Conservation (phyloP, 2,329 filamentous ascomycete genomes). For the Botrytis sinoallii region DNA sequence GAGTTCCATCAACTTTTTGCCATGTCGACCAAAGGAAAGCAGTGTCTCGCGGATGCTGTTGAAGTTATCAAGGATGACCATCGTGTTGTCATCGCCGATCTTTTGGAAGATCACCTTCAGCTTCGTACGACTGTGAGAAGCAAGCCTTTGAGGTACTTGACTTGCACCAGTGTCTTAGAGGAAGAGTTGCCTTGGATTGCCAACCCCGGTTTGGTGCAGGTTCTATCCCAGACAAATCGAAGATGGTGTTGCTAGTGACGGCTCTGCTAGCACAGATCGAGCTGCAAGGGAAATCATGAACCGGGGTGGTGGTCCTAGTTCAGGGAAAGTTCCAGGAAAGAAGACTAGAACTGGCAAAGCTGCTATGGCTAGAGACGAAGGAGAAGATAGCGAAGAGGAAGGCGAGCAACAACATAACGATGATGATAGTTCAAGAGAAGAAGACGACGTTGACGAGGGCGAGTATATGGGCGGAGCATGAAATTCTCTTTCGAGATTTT, state of each 20-base stretch:
- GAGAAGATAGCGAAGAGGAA: not conserved
- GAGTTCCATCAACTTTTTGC: constrained; percentile 16
- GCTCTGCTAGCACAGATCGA: not conserved
- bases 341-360: not conserved
- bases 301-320: not conserved
- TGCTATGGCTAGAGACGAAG: not conserved
- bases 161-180: constrained; percentile 47
- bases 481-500: not conserved
- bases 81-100: constrained; percentile 7
- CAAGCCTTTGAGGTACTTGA: constrained; percentile 15
- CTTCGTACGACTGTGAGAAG: not conserved
- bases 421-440: not conserved
- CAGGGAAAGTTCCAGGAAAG: not conserved
- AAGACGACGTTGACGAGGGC: not conserved
- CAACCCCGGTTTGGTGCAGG: not conserved
- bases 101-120: constrained; percentile 11
- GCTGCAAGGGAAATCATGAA: not conserved
- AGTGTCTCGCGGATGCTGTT: constrained; percentile 13
- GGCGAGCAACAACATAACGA: not conserved
- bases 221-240: not conserved
- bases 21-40: constrained; percentile 19
- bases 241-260: not conserved
- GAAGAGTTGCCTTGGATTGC: constrained; percentile 57
- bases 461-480: not conserved
- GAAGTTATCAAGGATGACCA: constrained; percentile 16